phyloP scores from a whole-genome alignment of 768 basidiomycete genomes.

The Serpula lacrymans region DNA sequence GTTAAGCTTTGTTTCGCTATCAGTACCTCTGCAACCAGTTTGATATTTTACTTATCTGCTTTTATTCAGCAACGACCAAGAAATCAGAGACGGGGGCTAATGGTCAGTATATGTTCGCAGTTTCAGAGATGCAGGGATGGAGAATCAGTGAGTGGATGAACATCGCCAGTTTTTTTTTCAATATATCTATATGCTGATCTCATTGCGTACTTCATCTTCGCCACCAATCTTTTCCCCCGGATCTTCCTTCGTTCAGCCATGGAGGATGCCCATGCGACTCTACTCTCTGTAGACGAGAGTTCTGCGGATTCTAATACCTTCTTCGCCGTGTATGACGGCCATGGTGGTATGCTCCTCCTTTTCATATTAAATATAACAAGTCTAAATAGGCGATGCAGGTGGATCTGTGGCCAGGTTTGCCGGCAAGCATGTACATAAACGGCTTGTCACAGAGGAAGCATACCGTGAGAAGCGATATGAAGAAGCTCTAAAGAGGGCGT shows the following conservation, averaged over 20 bases:
- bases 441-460: slow-evolving; percentile 65
- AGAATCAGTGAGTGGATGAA: slow-evolving; percentile 94
- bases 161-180: too few species aligned
- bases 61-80: slow-evolving; percentile 71
- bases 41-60: slow-evolving; percentile 11
- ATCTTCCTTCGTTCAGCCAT: slow-evolving; percentile 58
- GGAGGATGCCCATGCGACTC: slow-evolving; percentile 90
- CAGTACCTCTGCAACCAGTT: too few species aligned
- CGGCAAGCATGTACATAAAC: slow-evolving; percentile 78
- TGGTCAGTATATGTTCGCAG: slow-evolving; percentile 66
- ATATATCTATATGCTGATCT: neutral
- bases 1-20: slow-evolving; percentile 1
- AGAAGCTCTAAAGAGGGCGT: slow-evolving; percentile 80
- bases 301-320: slow-evolving; percentile 60
- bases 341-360: slow-evolving; percentile 69
- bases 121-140: slow-evolving; percentile 99
- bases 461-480: slow-evolving; percentile 72
- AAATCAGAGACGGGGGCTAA: slow-evolving; percentile 69
- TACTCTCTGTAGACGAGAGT: slow-evolving; percentile 64
- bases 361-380: slow-evolving; percentile 9
- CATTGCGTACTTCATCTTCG: slow-evolving; percentile 1
- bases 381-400: slow-evolving; percentile 41
- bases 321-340: slow-evolving; percentile 98
- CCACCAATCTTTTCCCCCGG: slow-evolving; percentile 9
- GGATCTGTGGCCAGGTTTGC: slow-evolving; percentile 84